phyloP scores from a whole-genome alignment of 2,329 filamentous ascomycete species.

The Rhinocladiella similis region DNA sequence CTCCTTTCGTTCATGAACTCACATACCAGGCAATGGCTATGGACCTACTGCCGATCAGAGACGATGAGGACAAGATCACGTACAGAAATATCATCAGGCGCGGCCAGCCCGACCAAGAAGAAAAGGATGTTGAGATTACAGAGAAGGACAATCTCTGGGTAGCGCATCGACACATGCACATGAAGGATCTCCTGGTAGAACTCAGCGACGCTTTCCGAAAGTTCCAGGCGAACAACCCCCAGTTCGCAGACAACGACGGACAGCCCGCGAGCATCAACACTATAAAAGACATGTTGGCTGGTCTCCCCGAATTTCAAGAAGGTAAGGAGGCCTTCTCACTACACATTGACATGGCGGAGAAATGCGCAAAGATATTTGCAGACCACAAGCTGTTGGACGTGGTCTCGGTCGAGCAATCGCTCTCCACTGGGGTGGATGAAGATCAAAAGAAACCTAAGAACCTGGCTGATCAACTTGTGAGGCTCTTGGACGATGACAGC shows the following conservation, averaged over 20 bases:
- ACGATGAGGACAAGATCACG: constrained; percentile 78
- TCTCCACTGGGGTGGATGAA: constrained; percentile 91
- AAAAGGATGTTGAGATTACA: constrained; percentile 86
- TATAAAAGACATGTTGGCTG: constrained; percentile 96
- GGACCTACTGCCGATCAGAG: constrained; percentile 83
- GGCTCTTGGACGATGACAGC: constrained; percentile 81
- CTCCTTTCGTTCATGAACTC: constrained; percentile 90
- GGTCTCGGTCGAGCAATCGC: constrained; percentile 82
- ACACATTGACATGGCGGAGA: constrained; percentile 93
- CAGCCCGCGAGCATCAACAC: constrained; percentile 77
- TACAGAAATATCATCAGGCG: constrained; percentile 81
- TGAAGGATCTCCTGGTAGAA: constrained; percentile 96
- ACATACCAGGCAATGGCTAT: constrained; percentile 99
- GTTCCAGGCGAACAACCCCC: constrained; percentile 86
- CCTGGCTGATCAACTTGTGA: constrained; percentile 78
- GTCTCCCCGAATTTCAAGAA: constrained; percentile 89
- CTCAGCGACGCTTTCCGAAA: constrained; percentile 89
- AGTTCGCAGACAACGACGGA: constrained; percentile 77
- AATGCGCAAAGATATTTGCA: constrained; percentile 94
- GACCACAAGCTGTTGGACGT: constrained; percentile 81
- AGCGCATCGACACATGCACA: constrained; percentile 89
- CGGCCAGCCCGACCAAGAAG: constrained; percentile 67
- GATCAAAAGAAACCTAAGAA: constrained; percentile 90
- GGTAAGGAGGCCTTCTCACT: constrained; percentile 94
- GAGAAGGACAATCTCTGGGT: constrained; percentile 96